Base-by-base conservation (phyloP, 768 basidiomycete genomes). In the Panaeolus papilionaceus region DNA sequence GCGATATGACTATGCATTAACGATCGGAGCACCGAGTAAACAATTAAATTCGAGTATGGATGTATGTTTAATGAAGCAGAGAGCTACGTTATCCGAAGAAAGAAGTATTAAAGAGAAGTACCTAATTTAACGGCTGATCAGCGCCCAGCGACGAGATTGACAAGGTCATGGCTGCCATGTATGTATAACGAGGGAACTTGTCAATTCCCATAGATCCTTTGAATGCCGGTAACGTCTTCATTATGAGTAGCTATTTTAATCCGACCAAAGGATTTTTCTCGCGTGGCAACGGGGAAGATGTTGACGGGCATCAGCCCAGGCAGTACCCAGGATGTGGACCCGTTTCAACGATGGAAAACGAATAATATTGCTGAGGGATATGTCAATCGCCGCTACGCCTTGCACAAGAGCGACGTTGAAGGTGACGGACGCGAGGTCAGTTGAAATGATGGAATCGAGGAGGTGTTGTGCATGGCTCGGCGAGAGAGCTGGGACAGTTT, bases 231-330 rank as follows among this genome's bases (percentile, higher is more conserved):
- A 16, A 33, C 4, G 26, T 28, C 9, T 58, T 37, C 54, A 58
- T 58, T 28, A 58, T 28, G 54, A 58, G 28, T 58, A 58, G 6
- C n/a, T 58, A 58, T 4, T 58, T 58, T 58, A 58, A 28, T 58
- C 54, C 4, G 54, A 58, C 14, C 54, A 58, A 58, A 71, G 66
- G 40, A 70, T 71, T 38, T 68, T 49, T 63, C 67, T 71, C 42
- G 67, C 44, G 51, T 64, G 65, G 45, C 73, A 73, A 26, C 70
- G 71, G 38, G 71, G 71, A n/a, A 73, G 49, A 37, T 67, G 67
- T 45, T 73, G 71, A 49, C 68, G 68, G 37, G 66, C 66, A 23
- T 71, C 68, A 20, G 20, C 68, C 68, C 68, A 69, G 62, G 47
- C 65, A 6, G 68, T 54, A 61, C 69, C 62, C 5, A 71, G 40